Base-by-base conservation (phyloP, 2,329 filamentous ascomycete species). In the Akanthomyces lecanii region DNA sequence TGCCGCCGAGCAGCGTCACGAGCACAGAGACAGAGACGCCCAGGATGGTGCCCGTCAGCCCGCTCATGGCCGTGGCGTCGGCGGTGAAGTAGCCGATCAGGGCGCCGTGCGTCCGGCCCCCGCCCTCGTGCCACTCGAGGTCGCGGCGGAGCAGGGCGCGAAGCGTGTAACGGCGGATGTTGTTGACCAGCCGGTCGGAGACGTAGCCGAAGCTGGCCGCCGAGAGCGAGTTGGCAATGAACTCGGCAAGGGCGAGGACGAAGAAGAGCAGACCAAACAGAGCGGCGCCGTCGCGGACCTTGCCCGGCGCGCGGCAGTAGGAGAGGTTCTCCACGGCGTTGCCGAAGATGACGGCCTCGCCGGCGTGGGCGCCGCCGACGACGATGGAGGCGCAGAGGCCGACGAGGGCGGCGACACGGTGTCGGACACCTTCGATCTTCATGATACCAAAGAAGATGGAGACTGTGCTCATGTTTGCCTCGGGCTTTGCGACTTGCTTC, bases 101-200 rank as follows among this genome's bases (percentile, higher is more conserved):
- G 21, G 78, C 72, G 0, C 83, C 79, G 0, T 87, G 85, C 2
- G 79, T 85, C 25, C 86, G 81, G 7, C 78, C 80, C 18, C 82
- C 78, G 0, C 84, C 85, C 68, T 89, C 82, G 67, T 89, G 87
- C 87, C 87, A 90, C 65, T 87, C 80, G 44, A 88, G 75, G 68
- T 87, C 83, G 72, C 89, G 86, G 59, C 83, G 78, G 47, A 89
- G 80, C 1, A 89, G 74, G 0, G 85, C 82, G 4, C 84, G 80
- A 67, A 89, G 82, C 0, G 84, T 85, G 1, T 86, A 69, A 4
- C 85, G 79, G 59, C 85, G 79, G 14, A 87, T 80, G 33, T 77
- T 80, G 70, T 84, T 85, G 1, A 89, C 77, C 1, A 88, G 73
- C 64, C 85, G 82, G 69, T 89, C 85, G 0, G 86, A 82, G 12